Conservation (phyloP, 768 basidiomycete species). For the Pulveroboletus sp. region DNA sequence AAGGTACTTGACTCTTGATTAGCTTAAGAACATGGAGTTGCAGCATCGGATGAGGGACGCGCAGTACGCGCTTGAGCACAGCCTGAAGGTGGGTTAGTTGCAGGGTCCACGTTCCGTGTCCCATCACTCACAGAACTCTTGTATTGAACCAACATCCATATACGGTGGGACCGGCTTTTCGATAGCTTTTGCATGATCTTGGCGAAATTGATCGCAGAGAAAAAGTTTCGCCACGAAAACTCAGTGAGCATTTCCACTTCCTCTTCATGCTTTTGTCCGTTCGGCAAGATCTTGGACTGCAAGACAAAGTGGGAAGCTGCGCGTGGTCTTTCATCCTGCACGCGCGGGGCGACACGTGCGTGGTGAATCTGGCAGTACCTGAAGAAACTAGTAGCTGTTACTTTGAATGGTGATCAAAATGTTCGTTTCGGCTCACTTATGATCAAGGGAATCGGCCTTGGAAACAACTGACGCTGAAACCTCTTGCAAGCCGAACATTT, state of each 20-base stretch:
- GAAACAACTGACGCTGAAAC: conserved; percentile 80
- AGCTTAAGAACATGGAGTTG: conserved; percentile 94
- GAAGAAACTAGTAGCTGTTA: conserved; percentile 73
- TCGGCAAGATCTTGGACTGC: conserved; percentile 58
- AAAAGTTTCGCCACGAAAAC: conserved; percentile 98
- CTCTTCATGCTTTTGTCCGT: conserved; percentile 75
- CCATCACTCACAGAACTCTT: conserved; percentile 84
- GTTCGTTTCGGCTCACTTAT: conserved; percentile 55
- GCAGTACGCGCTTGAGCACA: conserved; percentile 90
- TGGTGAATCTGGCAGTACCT: conserved; percentile 84
- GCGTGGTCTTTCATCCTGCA: conserved; percentile 63
- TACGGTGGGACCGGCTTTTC: conserved; percentile 90
- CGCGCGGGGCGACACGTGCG: conserved; percentile 59
- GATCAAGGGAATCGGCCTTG: conserved; percentile 83
- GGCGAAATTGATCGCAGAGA: conserved; percentile 94
- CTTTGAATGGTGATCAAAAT: background rate
- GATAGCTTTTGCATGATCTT: conserved; percentile 98
- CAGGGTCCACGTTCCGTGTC: background rate
- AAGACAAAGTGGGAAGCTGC: conserved; percentile 57
- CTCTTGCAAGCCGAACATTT: conserved; percentile 98
- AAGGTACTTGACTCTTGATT: conserved; percentile 98
- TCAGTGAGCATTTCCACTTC: conserved; percentile 92
- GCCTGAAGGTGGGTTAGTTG: conserved; percentile 51
- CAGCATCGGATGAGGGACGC: conserved; percentile 90
- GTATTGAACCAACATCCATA: conserved; percentile 95